Conservation (phyloP, 2,329 filamentous ascomycete species). For the Daldinia eschscholtzii region DNA sequence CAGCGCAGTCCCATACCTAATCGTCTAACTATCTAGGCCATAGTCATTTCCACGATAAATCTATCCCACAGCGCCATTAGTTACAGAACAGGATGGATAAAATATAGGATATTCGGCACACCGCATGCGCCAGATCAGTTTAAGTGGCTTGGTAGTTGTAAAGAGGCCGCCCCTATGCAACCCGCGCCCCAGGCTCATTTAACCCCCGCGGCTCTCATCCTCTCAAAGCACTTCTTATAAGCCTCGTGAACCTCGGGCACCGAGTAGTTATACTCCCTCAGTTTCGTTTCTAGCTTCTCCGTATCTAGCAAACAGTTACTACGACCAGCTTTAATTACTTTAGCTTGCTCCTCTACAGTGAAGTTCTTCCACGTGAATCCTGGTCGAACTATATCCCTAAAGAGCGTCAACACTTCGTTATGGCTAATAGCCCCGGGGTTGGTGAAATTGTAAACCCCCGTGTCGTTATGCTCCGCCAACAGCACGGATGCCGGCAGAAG, state of each 20-base stretch:
- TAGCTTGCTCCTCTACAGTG: conserved; percentile 73
- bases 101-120: conserved; percentile 12
- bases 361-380: conserved; percentile 75
- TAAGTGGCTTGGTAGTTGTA: conserved; percentile 4
- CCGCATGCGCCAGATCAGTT: conserved; percentile 17
- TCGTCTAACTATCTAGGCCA: not conserved
- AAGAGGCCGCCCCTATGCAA: not conserved
- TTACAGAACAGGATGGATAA: not conserved
- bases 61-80: not conserved
- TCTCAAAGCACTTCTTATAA: conserved; percentile 72
- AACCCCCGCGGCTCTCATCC: conserved; percentile 70
- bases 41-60: not conserved
- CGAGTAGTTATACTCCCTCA: conserved; percentile 69
- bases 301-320: conserved; percentile 76
- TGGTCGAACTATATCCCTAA: conserved; percentile 73
- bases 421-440: conserved; percentile 79
- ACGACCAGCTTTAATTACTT: conserved; percentile 75
- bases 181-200: conserved; percentile 54
- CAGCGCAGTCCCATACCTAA: conserved; percentile 5
- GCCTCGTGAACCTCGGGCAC: conserved; percentile 73
- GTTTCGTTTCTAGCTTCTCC: conserved; percentile 70
- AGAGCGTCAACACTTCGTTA: conserved; percentile 74
- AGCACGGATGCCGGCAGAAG: conserved; percentile 72
- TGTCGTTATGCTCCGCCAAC: conserved; percentile 71
- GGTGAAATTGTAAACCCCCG: conserved; percentile 77